These are phyloP conservation scores for Protea cynaroides DNA, from an alignment of 164 flowering plant genomes.

Conservation along the genomic window DNA sequence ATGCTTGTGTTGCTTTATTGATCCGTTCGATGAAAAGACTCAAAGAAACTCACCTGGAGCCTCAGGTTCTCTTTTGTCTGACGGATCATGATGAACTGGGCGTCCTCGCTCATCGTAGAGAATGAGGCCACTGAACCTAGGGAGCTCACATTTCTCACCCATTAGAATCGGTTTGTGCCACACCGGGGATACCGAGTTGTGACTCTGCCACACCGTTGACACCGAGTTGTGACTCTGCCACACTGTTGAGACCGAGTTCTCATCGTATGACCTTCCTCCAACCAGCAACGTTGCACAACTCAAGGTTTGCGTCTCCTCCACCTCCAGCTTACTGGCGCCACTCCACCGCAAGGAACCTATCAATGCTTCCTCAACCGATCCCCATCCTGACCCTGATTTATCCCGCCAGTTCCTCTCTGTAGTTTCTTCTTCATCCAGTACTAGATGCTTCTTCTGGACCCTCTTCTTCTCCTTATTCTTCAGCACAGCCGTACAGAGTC, in stretches of 20 bases:
- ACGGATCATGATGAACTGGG: slow-evolving; percentile 21
- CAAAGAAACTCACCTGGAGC: slow-evolving; percentile 3
- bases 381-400: slow-evolving; percentile 14
- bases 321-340: slow-evolving; percentile 35
- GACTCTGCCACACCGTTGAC: slow-evolving; percentile 39
- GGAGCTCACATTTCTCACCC: slow-evolving; percentile 68
- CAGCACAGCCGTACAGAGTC: slow-evolving; percentile 28
- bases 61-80: not conserved
- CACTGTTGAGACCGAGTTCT: slow-evolving; percentile 28
- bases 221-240: slow-evolving; percentile 36
- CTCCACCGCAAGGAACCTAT: slow-evolving; percentile 52
- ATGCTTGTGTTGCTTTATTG: too few species aligned
- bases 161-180: slow-evolving; percentile 90
- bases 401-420: too few species aligned
- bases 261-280: slow-evolving; percentile 4
- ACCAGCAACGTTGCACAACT: slow-evolving; percentile 23
- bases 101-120: slow-evolving; percentile 40
- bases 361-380: slow-evolving; percentile 33
- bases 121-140: slow-evolving; percentile 78
- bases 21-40: not conserved
- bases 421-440: not conserved
- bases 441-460: slow-evolving; percentile 4
- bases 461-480: slow-evolving; percentile 18
- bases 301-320: slow-evolving; percentile 15
- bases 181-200: slow-evolving; percentile 48